These are phyloP conservation scores for Lavandula angustifolia DNA, from an alignment of 257 asterid genomes.

Conservation along the genomic window DNA sequence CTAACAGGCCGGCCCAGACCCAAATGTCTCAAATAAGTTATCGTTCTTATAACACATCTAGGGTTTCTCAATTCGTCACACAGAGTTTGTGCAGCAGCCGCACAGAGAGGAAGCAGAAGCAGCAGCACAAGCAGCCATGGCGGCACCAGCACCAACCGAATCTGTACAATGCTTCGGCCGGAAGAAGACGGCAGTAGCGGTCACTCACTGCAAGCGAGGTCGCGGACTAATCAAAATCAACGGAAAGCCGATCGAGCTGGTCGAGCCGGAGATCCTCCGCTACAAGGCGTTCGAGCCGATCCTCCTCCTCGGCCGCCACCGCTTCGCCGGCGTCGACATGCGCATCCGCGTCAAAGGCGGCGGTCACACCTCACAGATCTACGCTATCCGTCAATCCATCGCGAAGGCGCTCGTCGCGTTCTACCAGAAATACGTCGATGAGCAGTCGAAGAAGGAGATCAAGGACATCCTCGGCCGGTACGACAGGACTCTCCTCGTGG, in stretches of 20 bases:
- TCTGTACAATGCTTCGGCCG: slow-evolving; percentile 80
- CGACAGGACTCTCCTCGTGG: slow-evolving; percentile 82
- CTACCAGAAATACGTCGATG: slow-evolving; percentile 79
- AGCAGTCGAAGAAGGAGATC: slow-evolving; percentile 74
- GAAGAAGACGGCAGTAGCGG: slow-evolving; percentile 80
- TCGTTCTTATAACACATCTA: no score
- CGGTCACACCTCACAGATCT: slow-evolving; percentile 80
- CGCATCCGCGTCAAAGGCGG: slow-evolving; percentile 82
- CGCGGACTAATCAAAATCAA: slow-evolving; percentile 74
- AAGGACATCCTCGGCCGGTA: slow-evolving; percentile 72
- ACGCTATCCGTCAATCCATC: slow-evolving; percentile 76
- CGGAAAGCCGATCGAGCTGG: slow-evolving; percentile 78
- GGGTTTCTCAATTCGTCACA: no score
- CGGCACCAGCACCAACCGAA: slow-evolving; percentile 43
- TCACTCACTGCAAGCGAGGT: slow-evolving; percentile 78
- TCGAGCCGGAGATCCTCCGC: slow-evolving; percentile 78
- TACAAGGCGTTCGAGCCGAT: slow-evolving; percentile 78
- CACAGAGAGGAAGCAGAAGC: slow-evolving; percentile 15
- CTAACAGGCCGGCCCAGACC: neutral
- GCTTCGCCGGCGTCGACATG: slow-evolving; percentile 78
- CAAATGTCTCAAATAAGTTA: neutral
- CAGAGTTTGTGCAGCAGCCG: slow-evolving; percentile 30
- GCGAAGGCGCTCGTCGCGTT: slow-evolving; percentile 75
- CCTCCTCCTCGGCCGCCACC: slow-evolving; percentile 69
- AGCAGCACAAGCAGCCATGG: slow-evolving; percentile 38